A percentile compares a stretch with the other conserved stretches of the same genome.
phyloP scores from a whole-genome alignment of 257 asterid genomes.

The Paraleonurus japonicus region DNA sequence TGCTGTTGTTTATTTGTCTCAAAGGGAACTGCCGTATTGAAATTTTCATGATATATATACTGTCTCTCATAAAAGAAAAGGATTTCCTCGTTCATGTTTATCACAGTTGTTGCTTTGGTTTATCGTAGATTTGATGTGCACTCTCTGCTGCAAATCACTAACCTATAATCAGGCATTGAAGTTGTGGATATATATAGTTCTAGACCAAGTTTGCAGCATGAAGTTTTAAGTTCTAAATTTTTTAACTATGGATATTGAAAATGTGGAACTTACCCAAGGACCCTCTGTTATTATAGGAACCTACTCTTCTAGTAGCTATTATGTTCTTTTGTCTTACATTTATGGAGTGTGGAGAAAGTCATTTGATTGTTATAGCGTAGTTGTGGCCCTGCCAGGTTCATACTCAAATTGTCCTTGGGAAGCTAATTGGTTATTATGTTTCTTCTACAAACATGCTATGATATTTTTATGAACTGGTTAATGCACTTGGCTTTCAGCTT shows the following conservation, averaged over 20 bases:
- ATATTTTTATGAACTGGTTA: not conserved
- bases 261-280: not conserved
- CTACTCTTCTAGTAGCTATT: not conserved
- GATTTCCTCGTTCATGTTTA: not conserved
- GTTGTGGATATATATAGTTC: conserved; percentile 1
- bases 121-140: conserved; percentile 9
- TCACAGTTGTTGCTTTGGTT: conserved; percentile 4
- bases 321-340: not conserved
- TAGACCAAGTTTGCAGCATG: not conserved
- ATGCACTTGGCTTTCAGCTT: not conserved
- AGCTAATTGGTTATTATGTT: not conserved
- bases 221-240: not conserved
- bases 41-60: not conserved
- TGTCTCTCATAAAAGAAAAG: not conserved
- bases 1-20: not conserved
- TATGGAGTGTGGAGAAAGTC: conserved; percentile 12
- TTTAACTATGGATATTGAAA: conserved; percentile 1
- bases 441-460: not conserved
- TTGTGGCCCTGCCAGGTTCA: conserved; percentile 5
- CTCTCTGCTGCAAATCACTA: not conserved
- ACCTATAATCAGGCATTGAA: not conserved
- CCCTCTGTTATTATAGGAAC: conserved; percentile 1
- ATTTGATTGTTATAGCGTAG: not conserved
- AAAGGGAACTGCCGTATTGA: not conserved
- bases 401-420: not conserved